A percentile compares a stretch with the other conserved stretches of the same genome.
These are phyloP conservation scores for Nicotiana attenuata DNA, from an alignment of 257 asterid genomes.

Conservation along the genomic window DNA sequence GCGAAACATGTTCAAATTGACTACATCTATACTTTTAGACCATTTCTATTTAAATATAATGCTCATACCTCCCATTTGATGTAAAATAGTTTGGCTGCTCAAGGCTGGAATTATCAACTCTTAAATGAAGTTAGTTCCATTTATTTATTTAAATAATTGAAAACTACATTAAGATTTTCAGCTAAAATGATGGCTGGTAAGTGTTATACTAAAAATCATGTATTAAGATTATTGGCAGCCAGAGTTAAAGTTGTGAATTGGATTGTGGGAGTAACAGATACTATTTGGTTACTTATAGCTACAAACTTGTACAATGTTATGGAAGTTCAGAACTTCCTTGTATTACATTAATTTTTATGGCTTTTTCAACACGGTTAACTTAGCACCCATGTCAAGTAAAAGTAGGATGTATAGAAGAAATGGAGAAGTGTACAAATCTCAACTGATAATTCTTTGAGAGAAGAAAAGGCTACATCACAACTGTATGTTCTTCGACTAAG, in stretches of 20 bases:
- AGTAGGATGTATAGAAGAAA: not conserved
- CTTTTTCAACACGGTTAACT: not conserved
- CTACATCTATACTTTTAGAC: not conserved
- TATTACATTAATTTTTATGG: not conserved
- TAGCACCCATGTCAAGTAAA: not conserved
- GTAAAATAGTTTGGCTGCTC: not conserved
- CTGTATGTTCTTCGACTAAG: not conserved
- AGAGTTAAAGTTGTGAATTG: not conserved
- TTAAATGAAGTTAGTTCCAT: not conserved
- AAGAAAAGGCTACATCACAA: not conserved
- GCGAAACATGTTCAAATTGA: not conserved
- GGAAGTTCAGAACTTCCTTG: not conserved
- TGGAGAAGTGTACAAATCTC: not conserved
- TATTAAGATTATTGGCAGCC: not conserved
- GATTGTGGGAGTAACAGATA: not conserved
- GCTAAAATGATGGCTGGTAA: not conserved
- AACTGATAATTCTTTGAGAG: not conserved
- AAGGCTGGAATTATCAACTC: not conserved
- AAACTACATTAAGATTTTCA: not conserved
- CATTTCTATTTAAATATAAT: not conserved
- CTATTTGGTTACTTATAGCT: not conserved
- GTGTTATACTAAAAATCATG: not conserved
- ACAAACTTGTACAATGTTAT: not conserved
- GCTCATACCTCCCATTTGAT: not conserved
- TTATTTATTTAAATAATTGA: not conserved